These are phyloP conservation scores for Cupressus sempervirens DNA, from an alignment of 75 land plant species.

Conservation along the genomic window DNA sequence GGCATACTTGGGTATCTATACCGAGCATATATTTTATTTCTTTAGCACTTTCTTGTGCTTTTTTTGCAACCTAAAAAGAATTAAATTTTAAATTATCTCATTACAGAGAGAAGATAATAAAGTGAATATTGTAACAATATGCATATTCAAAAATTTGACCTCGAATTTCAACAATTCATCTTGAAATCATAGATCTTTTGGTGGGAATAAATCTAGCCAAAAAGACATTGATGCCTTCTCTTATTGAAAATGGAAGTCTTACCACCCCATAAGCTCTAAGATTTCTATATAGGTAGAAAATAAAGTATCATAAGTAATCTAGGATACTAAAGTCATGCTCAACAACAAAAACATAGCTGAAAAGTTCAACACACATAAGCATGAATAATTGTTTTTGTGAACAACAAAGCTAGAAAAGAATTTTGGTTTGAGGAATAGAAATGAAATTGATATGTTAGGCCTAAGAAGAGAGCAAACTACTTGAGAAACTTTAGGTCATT, in stretches of 20 bases:
- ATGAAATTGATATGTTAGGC: constrained; percentile 69
- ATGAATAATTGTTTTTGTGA: background rate
- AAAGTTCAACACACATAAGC: constrained; percentile 6
- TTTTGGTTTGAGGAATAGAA: background rate
- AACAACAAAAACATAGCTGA: constrained; percentile 99
- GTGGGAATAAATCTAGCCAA: constrained; percentile 98
- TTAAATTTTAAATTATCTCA: background rate
- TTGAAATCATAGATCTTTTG: constrained; percentile 90
- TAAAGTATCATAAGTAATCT: constrained; percentile 95
- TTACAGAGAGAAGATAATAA: background rate
- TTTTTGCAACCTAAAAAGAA: constrained; percentile 81
- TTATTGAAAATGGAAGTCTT: constrained; percentile 92
- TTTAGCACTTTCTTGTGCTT: constrained; percentile 93
- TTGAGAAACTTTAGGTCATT: constrained; percentile 95
- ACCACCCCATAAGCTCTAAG: constrained; percentile 99
- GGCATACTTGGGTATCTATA: constrained; percentile 92
- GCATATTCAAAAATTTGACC: constrained; percentile 35
- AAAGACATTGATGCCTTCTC: constrained; percentile 98
- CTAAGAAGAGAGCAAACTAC: constrained; percentile 89
- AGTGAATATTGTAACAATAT: background rate
- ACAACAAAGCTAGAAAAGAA: background rate
- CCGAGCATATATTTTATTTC: constrained; percentile 86
- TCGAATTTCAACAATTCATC: constrained; percentile 94
- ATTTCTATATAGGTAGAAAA: constrained; percentile 96
- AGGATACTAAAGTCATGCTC: constrained; percentile 99